Evolutionary conservation across 495 filamentous ascomycete species (phyloP).

Genomic region (Aspergillus saccharolyticus): DNA sequence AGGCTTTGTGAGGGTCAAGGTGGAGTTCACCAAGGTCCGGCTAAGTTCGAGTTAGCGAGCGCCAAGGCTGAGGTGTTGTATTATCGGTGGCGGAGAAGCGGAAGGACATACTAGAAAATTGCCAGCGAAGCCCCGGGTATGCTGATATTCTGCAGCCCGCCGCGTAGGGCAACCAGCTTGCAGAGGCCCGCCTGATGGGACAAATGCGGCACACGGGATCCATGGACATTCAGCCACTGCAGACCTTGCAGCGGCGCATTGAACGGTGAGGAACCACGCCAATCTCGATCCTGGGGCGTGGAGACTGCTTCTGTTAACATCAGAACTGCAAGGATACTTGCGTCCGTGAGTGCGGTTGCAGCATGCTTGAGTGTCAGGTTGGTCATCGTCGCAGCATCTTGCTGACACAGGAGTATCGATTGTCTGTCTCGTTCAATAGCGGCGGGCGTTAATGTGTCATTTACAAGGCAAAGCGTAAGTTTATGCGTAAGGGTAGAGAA

Average conservation of each 20-base stretch:
- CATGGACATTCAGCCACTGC: slow-evolving; percentile 10
- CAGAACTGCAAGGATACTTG: slow-evolving; percentile 2
- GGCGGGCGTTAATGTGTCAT: background rate
- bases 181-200: slow-evolving; percentile 5
- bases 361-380: background rate
- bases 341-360: background rate
- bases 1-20: slow-evolving; percentile 1
- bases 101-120: slow-evolving; percentile 5
- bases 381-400: background rate
- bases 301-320: background rate
- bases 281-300: background rate
- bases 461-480: background rate
- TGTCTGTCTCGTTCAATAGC: background rate
- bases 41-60: background rate
- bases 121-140: slow-evolving; percentile 6
- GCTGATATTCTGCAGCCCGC: slow-evolving; percentile 4
- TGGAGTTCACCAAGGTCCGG: slow-evolving; percentile 4
- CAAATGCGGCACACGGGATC: slow-evolving; percentile 2
- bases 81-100: too few relatives aligned
- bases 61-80: background rate
- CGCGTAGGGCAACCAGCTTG: slow-evolving; percentile 1
- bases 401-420: background rate
- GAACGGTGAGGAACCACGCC: background rate
- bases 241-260: slow-evolving; percentile 2
- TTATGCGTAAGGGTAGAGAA: slow-evolving; percentile 6